Percentiles rank a stretch among this genome's conserved stretches.
These are phyloP conservation scores for Coprinellus micaceus DNA, from an alignment of 768 basidiomycete species.

Conservation along the genomic window DNA sequence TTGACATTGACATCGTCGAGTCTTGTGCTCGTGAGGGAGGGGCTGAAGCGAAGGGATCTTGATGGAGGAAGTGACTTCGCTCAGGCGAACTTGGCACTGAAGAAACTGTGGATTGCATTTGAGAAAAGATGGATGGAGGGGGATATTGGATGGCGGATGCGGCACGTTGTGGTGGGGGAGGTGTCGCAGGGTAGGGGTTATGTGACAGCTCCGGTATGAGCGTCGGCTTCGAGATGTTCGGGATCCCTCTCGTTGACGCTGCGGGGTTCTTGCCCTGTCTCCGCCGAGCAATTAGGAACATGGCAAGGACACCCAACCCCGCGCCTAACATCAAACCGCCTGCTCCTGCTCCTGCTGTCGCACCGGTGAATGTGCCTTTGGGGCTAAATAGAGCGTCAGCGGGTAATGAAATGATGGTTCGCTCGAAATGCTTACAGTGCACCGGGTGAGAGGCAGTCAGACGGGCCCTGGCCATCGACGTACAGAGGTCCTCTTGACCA, in stretches of 20 bases:
- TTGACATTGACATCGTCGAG: background rate
- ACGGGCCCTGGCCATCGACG: slow-evolving; percentile 36
- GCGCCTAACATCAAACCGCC: background rate
- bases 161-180: background rate
- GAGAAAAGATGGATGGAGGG: background rate
- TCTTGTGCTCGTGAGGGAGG: background rate
- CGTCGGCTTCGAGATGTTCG: background rate
- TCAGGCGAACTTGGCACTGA: background rate
- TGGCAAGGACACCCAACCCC: background rate
- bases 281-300: background rate
- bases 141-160: slow-evolving; percentile 8
- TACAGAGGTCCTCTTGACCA: slow-evolving; percentile 53
- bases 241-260: background rate
- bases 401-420: background rate
- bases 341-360: slow-evolving; percentile 1
- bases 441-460: slow-evolving; percentile 38
- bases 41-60: background rate
- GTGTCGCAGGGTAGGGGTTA: background rate
- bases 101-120: no score
- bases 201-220: background rate
- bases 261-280: background rate
- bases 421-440: slow-evolving; percentile 23
- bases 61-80: background rate
- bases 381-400: background rate
- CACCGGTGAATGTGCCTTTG: background rate